phyloP scores from a whole-genome alignment of 2,329 filamentous ascomycete genomes.

The Colletotrichum abscissum region DNA sequence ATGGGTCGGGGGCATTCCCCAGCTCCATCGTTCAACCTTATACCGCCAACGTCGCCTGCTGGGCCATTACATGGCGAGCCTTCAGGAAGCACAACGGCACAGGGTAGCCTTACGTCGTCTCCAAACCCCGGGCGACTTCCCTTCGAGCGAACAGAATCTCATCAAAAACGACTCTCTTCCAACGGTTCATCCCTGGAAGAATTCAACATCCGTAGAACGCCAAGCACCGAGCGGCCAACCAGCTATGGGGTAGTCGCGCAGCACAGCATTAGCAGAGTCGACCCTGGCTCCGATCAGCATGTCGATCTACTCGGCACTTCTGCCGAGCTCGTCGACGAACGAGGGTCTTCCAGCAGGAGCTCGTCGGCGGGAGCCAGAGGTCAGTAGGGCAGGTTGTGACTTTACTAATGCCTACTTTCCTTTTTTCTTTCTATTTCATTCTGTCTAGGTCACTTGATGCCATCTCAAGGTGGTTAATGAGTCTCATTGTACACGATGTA shows the following conservation, averaged over 20 bases:
- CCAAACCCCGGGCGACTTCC: slow-evolving; percentile 51
- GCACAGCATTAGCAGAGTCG: slow-evolving; percentile 66
- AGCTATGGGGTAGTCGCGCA: slow-evolving; percentile 69
- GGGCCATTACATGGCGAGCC: slow-evolving; percentile 28
- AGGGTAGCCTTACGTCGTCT: slow-evolving; percentile 14
- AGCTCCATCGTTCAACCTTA: slow-evolving; percentile 50
- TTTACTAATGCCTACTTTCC: neutral
- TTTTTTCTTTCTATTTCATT: neutral
- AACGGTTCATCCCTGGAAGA: slow-evolving; percentile 61
- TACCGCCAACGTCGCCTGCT: slow-evolving; percentile 31
- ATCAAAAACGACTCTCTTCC: slow-evolving; percentile 59
- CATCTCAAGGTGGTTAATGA: neutral
- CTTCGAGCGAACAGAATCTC: slow-evolving; percentile 67
- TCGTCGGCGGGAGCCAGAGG: slow-evolving; percentile 25
- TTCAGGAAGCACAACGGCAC: neutral
- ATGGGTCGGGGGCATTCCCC: slow-evolving; percentile 46
- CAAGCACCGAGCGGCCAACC: slow-evolving; percentile 60
- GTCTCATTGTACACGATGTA: slow-evolving; percentile 20
- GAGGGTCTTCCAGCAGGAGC: slow-evolving; percentile 22
- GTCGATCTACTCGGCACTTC: slow-evolving; percentile 63
- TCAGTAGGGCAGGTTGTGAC: neutral
- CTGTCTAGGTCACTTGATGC: neutral
- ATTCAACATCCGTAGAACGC: slow-evolving; percentile 49
- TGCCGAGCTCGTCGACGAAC: slow-evolving; percentile 66
- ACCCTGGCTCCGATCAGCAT: slow-evolving; percentile 55